Conservation (phyloP, 108 stramenopile species). For the Nannochloropsis gaditana region DNA sequence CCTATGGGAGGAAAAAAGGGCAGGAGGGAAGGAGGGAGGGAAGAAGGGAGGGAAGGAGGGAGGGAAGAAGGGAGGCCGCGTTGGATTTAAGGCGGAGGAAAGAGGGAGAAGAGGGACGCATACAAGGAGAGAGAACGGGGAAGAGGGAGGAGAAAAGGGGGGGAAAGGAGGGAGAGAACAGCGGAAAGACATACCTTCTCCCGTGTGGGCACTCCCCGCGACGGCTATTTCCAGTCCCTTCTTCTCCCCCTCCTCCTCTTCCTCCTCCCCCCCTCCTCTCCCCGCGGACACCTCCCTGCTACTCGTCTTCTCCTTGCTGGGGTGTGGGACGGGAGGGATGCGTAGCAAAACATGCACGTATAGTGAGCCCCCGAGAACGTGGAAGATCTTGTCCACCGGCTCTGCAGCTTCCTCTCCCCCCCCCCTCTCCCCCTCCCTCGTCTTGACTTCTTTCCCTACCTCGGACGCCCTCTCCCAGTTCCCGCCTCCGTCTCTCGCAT, state of each 20-base stretch:
- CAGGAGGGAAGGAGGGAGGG: background rate
- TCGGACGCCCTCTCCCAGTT: background rate
- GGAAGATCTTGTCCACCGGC: no score
- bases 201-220: background rate
- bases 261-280: background rate
- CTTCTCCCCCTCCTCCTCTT: background rate
- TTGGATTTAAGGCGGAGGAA: background rate
- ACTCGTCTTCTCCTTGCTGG: no score
- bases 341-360: no score
- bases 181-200: background rate
- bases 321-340: no score
- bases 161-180: background rate
- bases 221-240: background rate
- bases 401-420: background rate
- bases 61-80: no score
- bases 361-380: no score
- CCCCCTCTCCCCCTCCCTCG: background rate
- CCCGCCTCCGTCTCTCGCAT: background rate
- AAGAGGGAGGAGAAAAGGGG: background rate
- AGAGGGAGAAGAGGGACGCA: background rate
- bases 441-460: background rate
- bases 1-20: background rate
- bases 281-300: background rate
- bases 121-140: background rate
- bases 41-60: background rate